Conservation (phyloP, 1,284 basidiomycete species). For the Gyrodon tennesseensis region DNA sequence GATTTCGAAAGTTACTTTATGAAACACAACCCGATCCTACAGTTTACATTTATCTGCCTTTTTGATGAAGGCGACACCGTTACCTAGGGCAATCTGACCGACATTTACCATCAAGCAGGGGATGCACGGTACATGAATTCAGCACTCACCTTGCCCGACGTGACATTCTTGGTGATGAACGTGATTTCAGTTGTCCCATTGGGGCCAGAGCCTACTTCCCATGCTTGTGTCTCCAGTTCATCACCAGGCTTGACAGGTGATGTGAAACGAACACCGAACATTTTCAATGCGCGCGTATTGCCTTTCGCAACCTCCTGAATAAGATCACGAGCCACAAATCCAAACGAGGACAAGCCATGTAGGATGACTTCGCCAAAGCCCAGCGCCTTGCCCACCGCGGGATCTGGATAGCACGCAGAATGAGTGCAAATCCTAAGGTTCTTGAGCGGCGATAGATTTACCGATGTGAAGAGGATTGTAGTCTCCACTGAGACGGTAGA, state of each 20-base stretch:
- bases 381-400: constrained; percentile 62
- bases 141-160: constrained; percentile 62
- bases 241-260: constrained; percentile 80
- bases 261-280: constrained; percentile 74
- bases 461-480: constrained; percentile 85
- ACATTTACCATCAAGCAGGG: constrained; percentile 4
- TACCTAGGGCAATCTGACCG: constrained; percentile 53
- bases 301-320: constrained; percentile 61
- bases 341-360: constrained; percentile 77
- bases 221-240: constrained; percentile 71
- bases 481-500: constrained; percentile 80
- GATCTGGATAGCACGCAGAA: constrained; percentile 51
- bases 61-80: constrained; percentile 61
- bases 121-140: neutral
- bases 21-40: constrained; percentile 37
- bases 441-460: constrained; percentile 38
- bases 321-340: constrained; percentile 73
- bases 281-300: constrained; percentile 61
- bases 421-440: constrained; percentile 9
- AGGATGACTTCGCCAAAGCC: constrained; percentile 81
- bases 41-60: constrained; percentile 57
- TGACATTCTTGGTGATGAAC: constrained; percentile 70
- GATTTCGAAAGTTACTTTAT: neutral
- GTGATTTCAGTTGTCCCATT: constrained; percentile 67
- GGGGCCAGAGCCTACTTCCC: constrained; percentile 70